Evolutionary conservation across 768 basidiomycete species (phyloP), one percentile per base, ranked within the genome.

Genomic region (Sistotremastrum suecicum): DNA sequence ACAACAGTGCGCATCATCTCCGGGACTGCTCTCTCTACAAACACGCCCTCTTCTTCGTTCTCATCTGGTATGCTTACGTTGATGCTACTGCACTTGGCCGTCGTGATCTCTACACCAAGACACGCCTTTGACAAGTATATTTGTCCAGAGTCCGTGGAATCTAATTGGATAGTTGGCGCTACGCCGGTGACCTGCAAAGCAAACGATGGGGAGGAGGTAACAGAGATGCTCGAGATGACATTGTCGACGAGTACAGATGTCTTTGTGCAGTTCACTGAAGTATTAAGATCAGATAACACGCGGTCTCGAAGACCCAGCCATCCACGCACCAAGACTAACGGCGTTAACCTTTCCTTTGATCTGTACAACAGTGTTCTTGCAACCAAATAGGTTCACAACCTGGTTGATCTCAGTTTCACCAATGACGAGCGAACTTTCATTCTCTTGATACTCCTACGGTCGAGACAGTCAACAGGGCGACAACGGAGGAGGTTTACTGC

Each of bases 261-360:
- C 60, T 90, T 91, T 36, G 70, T 72, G 64, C 89, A 92, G 59
- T 88, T 87, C 39, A 88, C 92, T 95, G 58, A 10, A 30, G 30
- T 8, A 5, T 9, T 20, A 33, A 34, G 30, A n/a, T 41, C 10
- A 49, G 42, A 41, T 9, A 35, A 42, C 39, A 28, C 39, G 34
- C 28, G 39, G 35, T 10, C 11, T 42, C 34, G 34, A 47, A 37
- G 20, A 6, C 20, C 20, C 20, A 20, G 20, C 20, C 20, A 20
- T 42, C 30, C 44, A 67, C 75, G 48, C 56, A 95, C 94, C 72
- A 48, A 98, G 65, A 12, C 81, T 88, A 39, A 99, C 80, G 3
- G 90, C 92, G 57, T 99, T 99, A 53, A 88, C 78, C 65, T 99
- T 99, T 56, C 94, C 92, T 60, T 83, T 83, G 59, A 99, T 70